Percentiles rank a stretch among this genome's conserved stretches.
These are phyloP conservation scores for Colletotrichum costaricense DNA, from an alignment of 2,329 filamentous ascomycete genomes.

Conservation along the genomic window DNA sequence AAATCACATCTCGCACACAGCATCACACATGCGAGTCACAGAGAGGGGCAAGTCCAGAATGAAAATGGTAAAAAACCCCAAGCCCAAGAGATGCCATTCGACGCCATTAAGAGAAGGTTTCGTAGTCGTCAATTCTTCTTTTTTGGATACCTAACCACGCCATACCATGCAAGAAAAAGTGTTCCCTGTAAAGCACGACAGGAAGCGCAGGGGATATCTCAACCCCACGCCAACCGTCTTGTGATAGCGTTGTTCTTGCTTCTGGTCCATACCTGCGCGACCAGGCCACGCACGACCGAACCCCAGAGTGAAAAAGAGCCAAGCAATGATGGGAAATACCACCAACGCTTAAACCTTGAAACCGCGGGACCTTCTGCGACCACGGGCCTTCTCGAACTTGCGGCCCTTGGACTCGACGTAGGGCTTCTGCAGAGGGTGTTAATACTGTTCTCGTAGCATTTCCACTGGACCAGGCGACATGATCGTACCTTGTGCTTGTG, in stretches of 20 bases:
- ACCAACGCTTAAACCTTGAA: constrained; percentile 93
- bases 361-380: constrained; percentile 96
- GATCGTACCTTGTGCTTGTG: constrained; percentile 91
- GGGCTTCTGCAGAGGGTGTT: constrained; percentile 77
- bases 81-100: constrained; percentile 29
- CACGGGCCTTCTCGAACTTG: constrained; percentile 99
- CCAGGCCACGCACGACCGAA: constrained; percentile 21
- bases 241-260: constrained; percentile 10
- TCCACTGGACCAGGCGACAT: not conserved
- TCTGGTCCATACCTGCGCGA: constrained; percentile 15
- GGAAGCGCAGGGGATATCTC: not conserved
- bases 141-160: constrained; percentile 57
- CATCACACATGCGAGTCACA: not conserved
- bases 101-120: constrained; percentile 23
- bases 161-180: constrained; percentile 54
- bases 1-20: not conserved
- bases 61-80: not conserved
- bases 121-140: constrained; percentile 34
- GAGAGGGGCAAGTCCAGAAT: not conserved
- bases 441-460: constrained; percentile 41
- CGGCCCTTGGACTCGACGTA: constrained; percentile 98
- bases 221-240: not conserved
- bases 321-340: constrained; percentile 1
- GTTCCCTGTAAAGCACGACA: constrained; percentile 44
- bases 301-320: constrained; percentile 14